Evolutionary conservation across 148 eudicot genomes (phyloP).

Genomic region (Tetragonia tetragonoides): DNA sequence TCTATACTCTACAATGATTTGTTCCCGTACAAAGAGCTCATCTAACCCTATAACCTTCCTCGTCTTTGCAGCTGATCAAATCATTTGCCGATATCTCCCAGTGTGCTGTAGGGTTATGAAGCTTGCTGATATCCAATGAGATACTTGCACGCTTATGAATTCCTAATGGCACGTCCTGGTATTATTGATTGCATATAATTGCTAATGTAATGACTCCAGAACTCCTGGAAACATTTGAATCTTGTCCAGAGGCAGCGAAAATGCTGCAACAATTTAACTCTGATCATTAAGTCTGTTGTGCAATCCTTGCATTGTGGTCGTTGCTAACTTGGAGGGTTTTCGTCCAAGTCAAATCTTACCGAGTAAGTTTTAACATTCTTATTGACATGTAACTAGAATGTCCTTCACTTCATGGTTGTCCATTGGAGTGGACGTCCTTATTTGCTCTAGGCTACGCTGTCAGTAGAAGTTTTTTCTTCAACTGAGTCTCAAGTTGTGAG

Average conservation of each 20-base stretch:
- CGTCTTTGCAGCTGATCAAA: slow-evolving; percentile 26
- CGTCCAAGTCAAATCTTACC: not conserved
- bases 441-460: not conserved
- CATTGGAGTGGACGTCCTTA: not conserved
- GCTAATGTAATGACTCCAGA: slow-evolving; percentile 33
- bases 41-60: not conserved
- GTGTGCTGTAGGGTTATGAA: slow-evolving; percentile 25
- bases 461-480: not conserved
- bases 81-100: slow-evolving; percentile 35
- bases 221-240: slow-evolving; percentile 18
- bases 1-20: not conserved
- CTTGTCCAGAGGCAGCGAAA: slow-evolving; percentile 21
- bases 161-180: slow-evolving; percentile 22
- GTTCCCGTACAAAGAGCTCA: not conserved
- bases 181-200: slow-evolving; percentile 35
- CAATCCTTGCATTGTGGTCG: not conserved
- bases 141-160: slow-evolving; percentile 23
- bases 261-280: slow-evolving; percentile 16
- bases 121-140: slow-evolving; percentile 16
- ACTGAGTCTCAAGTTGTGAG: not conserved
- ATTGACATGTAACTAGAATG: not conserved
- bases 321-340: slow-evolving; percentile 8
- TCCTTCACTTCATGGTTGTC: not conserved
- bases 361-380: not conserved
- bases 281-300: slow-evolving; percentile 11